phyloP scores from a whole-genome alignment of 73 alveolate species.

The Blepharisma stoltei region DNA sequence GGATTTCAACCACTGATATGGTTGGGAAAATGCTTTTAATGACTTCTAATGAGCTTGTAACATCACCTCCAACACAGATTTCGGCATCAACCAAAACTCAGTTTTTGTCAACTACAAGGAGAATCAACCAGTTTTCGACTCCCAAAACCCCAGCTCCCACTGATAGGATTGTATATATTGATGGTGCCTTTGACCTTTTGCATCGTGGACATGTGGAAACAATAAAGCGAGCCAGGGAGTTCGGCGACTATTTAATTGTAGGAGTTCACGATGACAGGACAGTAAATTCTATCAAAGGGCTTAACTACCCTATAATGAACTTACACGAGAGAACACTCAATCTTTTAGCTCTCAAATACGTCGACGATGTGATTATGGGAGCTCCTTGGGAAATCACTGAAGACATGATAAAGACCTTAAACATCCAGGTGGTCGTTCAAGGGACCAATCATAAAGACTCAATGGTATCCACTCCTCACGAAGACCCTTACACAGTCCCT shows the following conservation, averaged over 20 bases:
- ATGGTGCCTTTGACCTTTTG: slow-evolving; percentile 93
- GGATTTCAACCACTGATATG: slow-evolving; percentile 96
- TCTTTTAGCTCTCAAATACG: slow-evolving; percentile 85
- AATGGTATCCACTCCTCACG: slow-evolving; percentile 23
- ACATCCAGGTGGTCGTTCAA: slow-evolving; percentile 80
- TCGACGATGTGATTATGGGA: slow-evolving; percentile 97
- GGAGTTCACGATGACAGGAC: slow-evolving; percentile 95
- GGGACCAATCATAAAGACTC: slow-evolving; percentile 52
- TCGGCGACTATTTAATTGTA: slow-evolving; percentile 93
- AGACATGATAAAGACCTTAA: slow-evolving; percentile 74
- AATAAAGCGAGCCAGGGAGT: slow-evolving; percentile 85
- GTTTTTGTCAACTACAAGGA: slow-evolving; percentile 91
- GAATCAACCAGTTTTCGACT: slow-evolving; percentile 87
- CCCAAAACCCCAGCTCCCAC: slow-evolving; percentile 82
- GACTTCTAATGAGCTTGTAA: slow-evolving; percentile 66
- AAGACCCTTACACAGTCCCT: slow-evolving; percentile 84
- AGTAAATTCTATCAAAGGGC: slow-evolving; percentile 79
- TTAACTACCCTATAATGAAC: slow-evolving; percentile 81
- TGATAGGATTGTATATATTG: slow-evolving; percentile 90
- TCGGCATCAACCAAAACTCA: slow-evolving; percentile 41
- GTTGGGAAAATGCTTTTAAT: slow-evolving; percentile 91
- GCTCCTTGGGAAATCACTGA: slow-evolving; percentile 93
- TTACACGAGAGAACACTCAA: slow-evolving; percentile 93
- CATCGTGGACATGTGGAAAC: slow-evolving; percentile 93
- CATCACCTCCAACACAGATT: slow-evolving; percentile 43